Evolutionary conservation across 2,329 filamentous ascomycete species (phyloP), one percentile per base, ranked within the genome.

Genomic region (Grosmannia serpens): DNA sequence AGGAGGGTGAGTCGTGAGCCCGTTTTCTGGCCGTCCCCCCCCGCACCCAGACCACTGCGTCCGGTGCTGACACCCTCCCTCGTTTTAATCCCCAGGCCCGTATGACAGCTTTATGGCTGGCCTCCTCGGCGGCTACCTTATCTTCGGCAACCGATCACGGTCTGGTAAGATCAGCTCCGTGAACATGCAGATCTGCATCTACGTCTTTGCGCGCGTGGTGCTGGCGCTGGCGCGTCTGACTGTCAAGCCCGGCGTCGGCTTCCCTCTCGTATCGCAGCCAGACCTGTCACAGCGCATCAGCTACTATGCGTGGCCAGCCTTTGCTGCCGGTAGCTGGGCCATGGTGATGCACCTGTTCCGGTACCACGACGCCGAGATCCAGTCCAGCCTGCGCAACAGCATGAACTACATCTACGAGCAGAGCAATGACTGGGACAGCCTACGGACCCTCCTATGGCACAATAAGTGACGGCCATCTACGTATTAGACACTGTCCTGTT

Each of bases 401-500:
- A 99, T 99, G 94, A 89, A 84, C 66, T 99, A 99, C 69, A 96
- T 99, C 77, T 99, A 92, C 70, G 80, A 84, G 60, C 88, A 97
- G 71, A 90, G 88, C 63, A 88, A 96, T 68, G 80, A 88, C 60
- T 99, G 92, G 90, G 88, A 95, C 68, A 88, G 86, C 46, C 76
- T 96, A 69, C 77, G 87, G 71, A 97, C 86, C 64, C 84, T 97
- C 67, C 67, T 96, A 24, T 87, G 89, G 80, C 87, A 96, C 72
- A 97, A 97, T 65, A 83, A 84, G 69, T 86, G 66, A 64, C 58
- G 6, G 44, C 9, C 15, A 13, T 47, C 5, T 10, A 33, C 6
- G 31, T 6, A 10, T 10, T 10, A 10, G 31, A 10, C 31, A 33
- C 31, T 33, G 31, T 5, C 31, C n/a, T 22, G 53, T 3, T 4